A percentile compares a stretch with the other conserved stretches of the same genome.
phyloP scores from a whole-genome alignment of 306 rosid species.

The Mimosa pudica region DNA sequence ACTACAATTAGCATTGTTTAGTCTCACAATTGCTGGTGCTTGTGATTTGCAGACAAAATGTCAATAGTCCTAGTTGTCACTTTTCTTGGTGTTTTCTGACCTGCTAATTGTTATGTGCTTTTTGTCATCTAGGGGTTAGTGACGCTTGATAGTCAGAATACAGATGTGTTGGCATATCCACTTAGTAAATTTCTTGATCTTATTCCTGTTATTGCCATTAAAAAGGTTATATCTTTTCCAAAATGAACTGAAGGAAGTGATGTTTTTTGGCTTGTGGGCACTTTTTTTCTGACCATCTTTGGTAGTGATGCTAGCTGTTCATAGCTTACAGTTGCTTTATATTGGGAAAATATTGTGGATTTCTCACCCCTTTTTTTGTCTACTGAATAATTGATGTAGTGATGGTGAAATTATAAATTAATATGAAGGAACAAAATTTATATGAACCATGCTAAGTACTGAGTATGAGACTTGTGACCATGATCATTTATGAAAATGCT shows the following conservation, averaged over 20 bases:
- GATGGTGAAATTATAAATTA: constrained; percentile 2
- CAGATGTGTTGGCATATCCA: constrained; percentile 67
- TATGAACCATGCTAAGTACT: neutral
- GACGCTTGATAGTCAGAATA: constrained; percentile 77
- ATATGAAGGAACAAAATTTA: constrained; percentile 14
- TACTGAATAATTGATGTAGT: neutral
- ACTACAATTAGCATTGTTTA: constrained; percentile 19
- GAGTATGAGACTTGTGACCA: neutral
- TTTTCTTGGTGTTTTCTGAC: constrained; percentile 40
- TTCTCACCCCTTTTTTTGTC: constrained; percentile 4
- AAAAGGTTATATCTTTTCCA: constrained; percentile 24
- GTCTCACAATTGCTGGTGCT: constrained; percentile 11
- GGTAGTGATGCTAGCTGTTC: constrained; percentile 14
- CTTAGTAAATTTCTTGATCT: constrained; percentile 77
- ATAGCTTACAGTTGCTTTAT: constrained; percentile 7
- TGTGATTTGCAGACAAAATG: constrained; percentile 21
- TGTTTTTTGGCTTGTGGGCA: constrained; percentile 23
- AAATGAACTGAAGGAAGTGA: constrained; percentile 11
- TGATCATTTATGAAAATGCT: neutral
- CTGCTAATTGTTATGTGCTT: constrained; percentile 55
- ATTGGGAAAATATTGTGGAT: neutral
- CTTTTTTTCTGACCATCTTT: neutral
- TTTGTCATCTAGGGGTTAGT: constrained; percentile 66
- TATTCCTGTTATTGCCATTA: constrained; percentile 43
- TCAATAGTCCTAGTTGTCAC: constrained; percentile 32